Evolutionary conservation across 768 basidiomycete genomes (phyloP), one percentile per base, ranked within the genome.

Genomic region (Suillus spraguei): DNA sequence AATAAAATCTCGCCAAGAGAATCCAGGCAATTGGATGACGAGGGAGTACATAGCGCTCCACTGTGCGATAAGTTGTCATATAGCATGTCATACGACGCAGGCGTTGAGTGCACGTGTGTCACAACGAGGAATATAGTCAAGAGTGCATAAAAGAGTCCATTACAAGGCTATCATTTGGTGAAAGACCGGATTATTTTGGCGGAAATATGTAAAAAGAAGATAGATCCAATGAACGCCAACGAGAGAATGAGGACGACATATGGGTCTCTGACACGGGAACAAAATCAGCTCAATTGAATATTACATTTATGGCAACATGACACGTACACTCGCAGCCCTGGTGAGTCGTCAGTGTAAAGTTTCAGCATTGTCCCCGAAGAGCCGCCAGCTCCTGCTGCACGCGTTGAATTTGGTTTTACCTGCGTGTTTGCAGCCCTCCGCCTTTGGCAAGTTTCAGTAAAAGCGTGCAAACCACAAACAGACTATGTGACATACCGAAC

Each of bases 291-390:
- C 5, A n/a, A n/a, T 35, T 53, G 66, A 17, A 39, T 35, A 47
- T 22, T 3, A 13, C 35, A 20, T 53, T 22, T 42, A 11, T 44
- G 60, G 17, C 33, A 36, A 62, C 60, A 32, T 44, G 46, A 56
- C 42, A 90, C 95, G 76, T 75, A 99, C 97, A 99, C 94, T 84
- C 95, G 88, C 61, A 99, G 85, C 28, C 97, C 97, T 54, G 94
- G 94, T 63, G 96, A 96, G 74, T 98, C 97, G 74, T 98, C 97
- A 44, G 97, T 99, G 86, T 99, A 99, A 5, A 99, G 84, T 80
- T 94, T 95, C 72, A 99, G 86, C 97, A 99, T 99, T 63, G 97
- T 99, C 81, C 94, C 97, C 63, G 91, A 94, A 42, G 93, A 95
- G 61, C 97, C 97, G 60, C 97, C 97, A 63, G 95, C 95, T 47